Base-by-base conservation (phyloP, 2,329 filamentous ascomycete species). In the Knufia fluminis region DNA sequence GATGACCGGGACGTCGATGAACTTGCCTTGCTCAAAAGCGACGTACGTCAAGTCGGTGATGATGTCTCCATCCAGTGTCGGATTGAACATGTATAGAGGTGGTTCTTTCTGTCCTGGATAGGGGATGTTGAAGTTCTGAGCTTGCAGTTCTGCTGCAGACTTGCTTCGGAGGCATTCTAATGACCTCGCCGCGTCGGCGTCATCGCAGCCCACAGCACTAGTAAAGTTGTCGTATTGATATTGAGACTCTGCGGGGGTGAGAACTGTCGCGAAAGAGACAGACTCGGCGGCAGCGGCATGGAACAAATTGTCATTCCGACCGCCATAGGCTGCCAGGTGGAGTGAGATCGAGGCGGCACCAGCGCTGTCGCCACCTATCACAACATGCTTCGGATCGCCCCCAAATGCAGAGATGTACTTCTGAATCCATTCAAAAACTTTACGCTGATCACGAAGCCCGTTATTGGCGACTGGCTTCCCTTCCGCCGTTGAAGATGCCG, bases 401-500 rank as follows among this genome's bases (percentile, higher is more conserved):
- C 84, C 85, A 56, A 90, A 89, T 62, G 77, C 62, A 2, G 62
- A 52, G 17, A 88, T 85, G 62, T 87, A 68, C 24, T 76, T 68
- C 54, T 85, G 75, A 1, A 86, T 76, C 85, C 85, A 89, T 52
- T 83, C 62, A 12, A 89, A 63, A 0, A 78, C 80, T 59, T 83
- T 82, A 46, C 80, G 70, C 63, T 87, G 83, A 61, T 89, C 85
- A 28, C 76, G 75, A 1, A 89, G 68, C 1, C 85, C 85, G 57
- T 80, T 81, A 62, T 89, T 89, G 31, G 81, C 61, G 26, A 22
- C n/a, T 2, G 46, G 38, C 14, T 22, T 35, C 33, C 40, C 47
- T 17, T 20, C 24, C 16, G 52, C 47, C 4, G 50, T 50, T 1
- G 77, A 75, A 3, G 66, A 56, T 49, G 79, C 71, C 1, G 78